Conservation (phyloP, 768 basidiomycete genomes). For the Postia placenta region DNA sequence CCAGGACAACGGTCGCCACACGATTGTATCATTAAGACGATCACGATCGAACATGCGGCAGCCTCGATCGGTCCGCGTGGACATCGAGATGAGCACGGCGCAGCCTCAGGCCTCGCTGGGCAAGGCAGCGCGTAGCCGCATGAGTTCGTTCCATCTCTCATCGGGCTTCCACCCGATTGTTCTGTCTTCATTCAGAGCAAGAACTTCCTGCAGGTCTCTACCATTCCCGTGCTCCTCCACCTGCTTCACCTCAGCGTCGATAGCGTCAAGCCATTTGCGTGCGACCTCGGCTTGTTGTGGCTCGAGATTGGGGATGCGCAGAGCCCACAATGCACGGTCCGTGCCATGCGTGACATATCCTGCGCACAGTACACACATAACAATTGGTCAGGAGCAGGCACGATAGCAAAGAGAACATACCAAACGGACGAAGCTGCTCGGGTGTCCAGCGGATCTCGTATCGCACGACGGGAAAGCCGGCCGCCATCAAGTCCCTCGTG, state of each 20-base stretch:
- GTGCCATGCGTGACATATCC: constrained; percentile 69
- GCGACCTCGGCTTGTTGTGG: constrained; percentile 42
- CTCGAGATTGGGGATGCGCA: constrained; percentile 45
- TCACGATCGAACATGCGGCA: too few relatives aligned
- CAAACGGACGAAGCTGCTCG: constrained; percentile 47
- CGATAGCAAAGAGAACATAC: constrained; percentile 26
- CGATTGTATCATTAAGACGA: too few relatives aligned
- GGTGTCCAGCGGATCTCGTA: constrained; percentile 71
- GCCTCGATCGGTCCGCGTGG: too few relatives aligned
- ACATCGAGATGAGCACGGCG: too few relatives aligned
- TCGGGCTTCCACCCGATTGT: constrained; percentile 53
- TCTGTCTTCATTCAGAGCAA: constrained; percentile 47
- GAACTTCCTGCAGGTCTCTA: constrained; percentile 25
- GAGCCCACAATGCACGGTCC: constrained; percentile 58
- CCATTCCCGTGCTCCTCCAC: constrained; percentile 31
- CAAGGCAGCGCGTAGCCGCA: constrained; percentile 31
- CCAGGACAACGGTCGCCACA: too few relatives aligned
- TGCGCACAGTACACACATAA: constrained; percentile 18
- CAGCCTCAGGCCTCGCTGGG: constrained; percentile 27
- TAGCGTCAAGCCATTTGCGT: constrained; percentile 46
- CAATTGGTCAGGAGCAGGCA: too few relatives aligned
- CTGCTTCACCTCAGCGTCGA: constrained; percentile 38
- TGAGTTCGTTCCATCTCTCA: constrained; percentile 44
- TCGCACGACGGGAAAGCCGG: constrained; percentile 57
- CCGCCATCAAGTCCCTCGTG: constrained; percentile 47